Conservation (phyloP, 2,329 filamentous ascomycete genomes). For the Exophiala bonariae region DNA sequence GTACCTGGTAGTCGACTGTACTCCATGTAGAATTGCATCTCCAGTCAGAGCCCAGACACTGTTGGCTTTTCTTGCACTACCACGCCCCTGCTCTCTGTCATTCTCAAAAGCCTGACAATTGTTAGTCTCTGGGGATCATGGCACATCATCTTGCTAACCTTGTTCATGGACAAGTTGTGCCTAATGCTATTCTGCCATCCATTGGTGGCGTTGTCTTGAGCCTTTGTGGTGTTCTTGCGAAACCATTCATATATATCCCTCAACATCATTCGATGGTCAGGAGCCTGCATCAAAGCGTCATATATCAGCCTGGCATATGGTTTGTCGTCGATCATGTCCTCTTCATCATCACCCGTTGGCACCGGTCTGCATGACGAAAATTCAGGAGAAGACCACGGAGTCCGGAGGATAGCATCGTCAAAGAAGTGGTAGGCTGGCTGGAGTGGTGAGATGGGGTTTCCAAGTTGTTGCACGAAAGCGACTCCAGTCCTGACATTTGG, state of each 20-base stretch:
- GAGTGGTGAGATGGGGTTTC: slow-evolving; percentile 2
- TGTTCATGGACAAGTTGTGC: slow-evolving; percentile 95
- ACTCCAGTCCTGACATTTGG: background rate
- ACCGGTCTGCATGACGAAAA: slow-evolving; percentile 8
- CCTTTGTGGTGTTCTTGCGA: slow-evolving; percentile 74
- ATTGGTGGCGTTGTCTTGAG: slow-evolving; percentile 57
- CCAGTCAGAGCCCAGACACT: slow-evolving; percentile 78
- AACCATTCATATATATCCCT: slow-evolving; percentile 94
- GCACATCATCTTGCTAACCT: too few relatives aligned
- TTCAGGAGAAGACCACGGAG: slow-evolving; percentile 19
- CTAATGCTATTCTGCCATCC: slow-evolving; percentile 97
- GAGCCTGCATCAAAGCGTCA: slow-evolving; percentile 68
- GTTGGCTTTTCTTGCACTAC: slow-evolving; percentile 62
- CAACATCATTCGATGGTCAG: slow-evolving; percentile 70
- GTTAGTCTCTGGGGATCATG: too few relatives aligned
- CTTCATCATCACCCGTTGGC: slow-evolving; percentile 16
- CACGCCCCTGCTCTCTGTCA: slow-evolving; percentile 35
- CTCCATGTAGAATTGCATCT: slow-evolving; percentile 67
- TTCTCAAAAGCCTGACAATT: slow-evolving; percentile 41
- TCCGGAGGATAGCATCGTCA: slow-evolving; percentile 9
- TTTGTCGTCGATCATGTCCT: slow-evolving; percentile 47
- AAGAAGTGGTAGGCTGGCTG: slow-evolving; percentile 12
- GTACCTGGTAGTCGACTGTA: slow-evolving; percentile 83
- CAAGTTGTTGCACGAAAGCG: background rate
- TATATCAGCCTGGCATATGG: slow-evolving; percentile 85